Percentiles rank a stretch among this genome's conserved stretches.
Conservation (phyloP, 768 basidiomycete species). For the Dendrothele bispora region DNA sequence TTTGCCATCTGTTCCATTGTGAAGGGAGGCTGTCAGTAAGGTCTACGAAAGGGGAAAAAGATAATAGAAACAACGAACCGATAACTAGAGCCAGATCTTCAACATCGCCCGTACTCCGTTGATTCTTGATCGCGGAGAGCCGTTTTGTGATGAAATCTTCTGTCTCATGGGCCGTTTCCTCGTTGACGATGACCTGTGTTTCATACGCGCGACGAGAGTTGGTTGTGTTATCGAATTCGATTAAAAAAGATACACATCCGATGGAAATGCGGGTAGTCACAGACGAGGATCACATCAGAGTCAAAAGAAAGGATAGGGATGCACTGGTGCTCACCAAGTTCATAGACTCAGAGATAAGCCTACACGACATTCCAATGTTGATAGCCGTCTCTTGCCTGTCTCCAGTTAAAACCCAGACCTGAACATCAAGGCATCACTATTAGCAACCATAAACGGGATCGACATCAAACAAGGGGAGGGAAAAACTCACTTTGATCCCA, state of each 20-base stretch:
- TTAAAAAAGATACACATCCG: conserved; percentile 8
- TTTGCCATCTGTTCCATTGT: conserved; percentile 89
- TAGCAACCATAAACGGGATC: neutral
- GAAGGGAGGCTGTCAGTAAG: neutral
- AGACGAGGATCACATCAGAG: too few species aligned
- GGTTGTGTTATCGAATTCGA: conserved; percentile 1
- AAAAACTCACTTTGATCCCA: conserved; percentile 79
- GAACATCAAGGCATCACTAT: conserved; percentile 1
- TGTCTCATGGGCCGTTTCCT: conserved; percentile 79
- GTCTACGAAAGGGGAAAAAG: conserved; percentile 12
- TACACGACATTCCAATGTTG: conserved; percentile 97
- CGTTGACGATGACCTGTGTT: conserved; percentile 88
- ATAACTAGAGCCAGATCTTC: conserved; percentile 96
- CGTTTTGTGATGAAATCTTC: conserved; percentile 87
- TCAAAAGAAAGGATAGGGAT: too few species aligned
- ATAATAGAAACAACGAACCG: conserved; percentile 47
- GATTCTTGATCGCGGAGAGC: conserved; percentile 89
- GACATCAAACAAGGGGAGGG: neutral
- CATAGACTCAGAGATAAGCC: conserved; percentile 97
- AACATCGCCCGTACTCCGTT: conserved; percentile 85
- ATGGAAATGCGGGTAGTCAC: too few species aligned
- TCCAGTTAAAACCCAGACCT: conserved; percentile 98
- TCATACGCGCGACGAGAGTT: too few species aligned
- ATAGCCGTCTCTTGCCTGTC: conserved; percentile 99
- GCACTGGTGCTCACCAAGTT: conserved; percentile 90